Evolutionary conservation across 257 asterid genomes (phyloP).

Genomic region (Striga asiatica): DNA sequence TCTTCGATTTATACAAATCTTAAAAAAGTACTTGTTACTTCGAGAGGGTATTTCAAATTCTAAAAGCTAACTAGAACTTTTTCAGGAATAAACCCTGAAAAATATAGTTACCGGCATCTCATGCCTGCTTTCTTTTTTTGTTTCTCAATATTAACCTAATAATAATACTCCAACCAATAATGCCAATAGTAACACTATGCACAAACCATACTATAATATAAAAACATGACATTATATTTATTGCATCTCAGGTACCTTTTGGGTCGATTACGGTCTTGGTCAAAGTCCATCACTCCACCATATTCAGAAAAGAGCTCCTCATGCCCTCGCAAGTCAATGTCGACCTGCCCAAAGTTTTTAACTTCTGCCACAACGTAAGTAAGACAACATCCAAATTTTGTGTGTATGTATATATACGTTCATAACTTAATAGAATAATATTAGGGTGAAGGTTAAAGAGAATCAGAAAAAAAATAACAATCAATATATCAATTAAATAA

Average conservation of each 20-base stretch:
- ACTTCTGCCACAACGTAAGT: constrained; percentile 98
- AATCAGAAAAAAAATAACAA: no score
- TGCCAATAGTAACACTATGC: neutral
- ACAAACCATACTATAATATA: neutral
- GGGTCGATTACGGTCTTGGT: constrained; percentile 71
- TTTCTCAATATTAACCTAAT: no score
- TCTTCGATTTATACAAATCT: no score
- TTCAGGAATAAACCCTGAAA: no score
- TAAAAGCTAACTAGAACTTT: no score
- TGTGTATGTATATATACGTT: constrained; percentile 18
- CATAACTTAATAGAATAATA: no score
- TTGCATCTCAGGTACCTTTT: constrained; percentile 48
- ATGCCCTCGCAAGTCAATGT: constrained; percentile 63
- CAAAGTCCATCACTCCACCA: constrained; percentile 88
- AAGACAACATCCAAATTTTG: constrained; percentile 59
- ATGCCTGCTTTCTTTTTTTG: neutral
- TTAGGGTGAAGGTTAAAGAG: no score
- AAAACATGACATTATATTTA: constrained; percentile 1
- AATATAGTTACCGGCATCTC: no score
- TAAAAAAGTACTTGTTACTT: no score
- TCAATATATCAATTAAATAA: no score
- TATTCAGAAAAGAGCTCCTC: constrained; percentile 83
- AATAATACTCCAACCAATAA: no score
- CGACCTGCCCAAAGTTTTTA: constrained; percentile 91
- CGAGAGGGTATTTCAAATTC: no score